Base-by-base conservation (phyloP, 2,329 filamentous ascomycete genomes). In the Cladophialophora bantiana region DNA sequence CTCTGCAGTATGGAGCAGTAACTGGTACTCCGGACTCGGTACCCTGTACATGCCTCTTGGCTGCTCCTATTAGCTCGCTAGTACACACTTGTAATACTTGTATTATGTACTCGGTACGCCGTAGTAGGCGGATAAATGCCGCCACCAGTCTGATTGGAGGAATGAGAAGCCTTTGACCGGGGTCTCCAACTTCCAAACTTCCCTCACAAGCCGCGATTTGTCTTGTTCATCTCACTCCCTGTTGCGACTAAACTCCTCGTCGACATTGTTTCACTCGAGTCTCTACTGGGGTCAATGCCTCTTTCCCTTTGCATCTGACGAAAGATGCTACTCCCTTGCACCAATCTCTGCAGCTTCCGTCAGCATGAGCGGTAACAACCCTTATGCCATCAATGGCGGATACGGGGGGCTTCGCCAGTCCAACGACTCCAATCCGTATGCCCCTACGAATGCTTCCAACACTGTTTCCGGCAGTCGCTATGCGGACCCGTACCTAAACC, bases 391-490 rank as follows among this genome's bases (percentile, higher is more conserved):
- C 31, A 70, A 68, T 36, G 66, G 64, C 35, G 66, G 66, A 34
- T 64, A 68, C 34, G 65, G 62, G 54, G 66, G 64, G 13, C 54
- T 52, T 56, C 66, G 56, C 31, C 67, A 59, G 52, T 35, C 59
- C 48, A 65, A 60, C 66, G 59, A 60, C n/a, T 55, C 67, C 18
- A 71, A 71, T 42, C 70, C 70, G 5, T 71, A 71, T 54, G 70
- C 68, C 20, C 58, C 66, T 18, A 68, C 68, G 13, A 67, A 67
- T 45, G 58, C 61, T 7, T 36, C 68, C 52, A 66, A 68, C 20
- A 59, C 66, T 31, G 58, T 70, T 36, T 61, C 68, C 32, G 58
- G 59, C 35, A 61, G 66, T 48, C 68, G 68, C 40, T 70, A 67
- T 42, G 68, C 52, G 20, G 70, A 71, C 38, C 68, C 70, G 18